These are phyloP conservation scores for Arthrobotrys pseudoclavata DNA, from an alignment of 2,329 filamentous ascomycete species.

Conservation along the genomic window DNA sequence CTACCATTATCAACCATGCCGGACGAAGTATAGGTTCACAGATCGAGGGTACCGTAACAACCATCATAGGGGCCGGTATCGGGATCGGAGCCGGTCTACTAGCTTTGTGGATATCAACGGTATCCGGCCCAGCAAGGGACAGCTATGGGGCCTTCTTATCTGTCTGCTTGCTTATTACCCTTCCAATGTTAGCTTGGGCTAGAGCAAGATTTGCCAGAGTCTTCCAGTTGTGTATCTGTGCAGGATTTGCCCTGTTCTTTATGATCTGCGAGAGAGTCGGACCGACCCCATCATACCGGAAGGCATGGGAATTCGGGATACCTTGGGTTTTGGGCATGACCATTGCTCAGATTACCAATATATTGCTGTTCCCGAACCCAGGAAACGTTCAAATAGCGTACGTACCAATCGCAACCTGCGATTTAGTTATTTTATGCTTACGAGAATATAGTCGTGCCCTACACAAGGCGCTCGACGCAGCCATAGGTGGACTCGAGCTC, in stretches of 20 bases:
- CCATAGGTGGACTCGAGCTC: conserved; percentile 66
- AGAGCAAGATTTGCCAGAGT: conserved; percentile 72
- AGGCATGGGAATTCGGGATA: conserved; percentile 69
- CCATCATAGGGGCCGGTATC: conserved; percentile 70
- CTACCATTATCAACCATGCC: conserved; percentile 73
- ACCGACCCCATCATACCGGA: conserved; percentile 64
- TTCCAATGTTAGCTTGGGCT: conserved; percentile 70
- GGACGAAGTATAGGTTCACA: conserved; percentile 72
- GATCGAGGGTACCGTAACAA: conserved; percentile 71
- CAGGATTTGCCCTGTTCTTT: conserved; percentile 72
- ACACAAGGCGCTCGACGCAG: conserved; percentile 62
- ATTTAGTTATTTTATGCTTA: conserved; percentile 38
- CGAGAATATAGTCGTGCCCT: conserved; percentile 60
- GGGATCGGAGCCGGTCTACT: conserved; percentile 73
- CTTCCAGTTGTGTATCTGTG: conserved; percentile 72
- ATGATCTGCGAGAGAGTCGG: conserved; percentile 67
- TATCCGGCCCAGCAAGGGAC: conserved; percentile 69
- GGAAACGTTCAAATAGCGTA: conserved; percentile 71
- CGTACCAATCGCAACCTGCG: conserved; percentile 45
- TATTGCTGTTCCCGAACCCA: conserved; percentile 71
- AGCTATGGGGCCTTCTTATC: conserved; percentile 73
- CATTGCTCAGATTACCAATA: conserved; percentile 70
- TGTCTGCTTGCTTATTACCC: conserved; percentile 71
- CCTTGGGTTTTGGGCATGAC: conserved; percentile 73
- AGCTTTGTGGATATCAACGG: conserved; percentile 66